These are phyloP conservation scores for Zychaea mexicana DNA, from an alignment of 371 early-diverging fungal genomes.

Conservation along the genomic window DNA sequence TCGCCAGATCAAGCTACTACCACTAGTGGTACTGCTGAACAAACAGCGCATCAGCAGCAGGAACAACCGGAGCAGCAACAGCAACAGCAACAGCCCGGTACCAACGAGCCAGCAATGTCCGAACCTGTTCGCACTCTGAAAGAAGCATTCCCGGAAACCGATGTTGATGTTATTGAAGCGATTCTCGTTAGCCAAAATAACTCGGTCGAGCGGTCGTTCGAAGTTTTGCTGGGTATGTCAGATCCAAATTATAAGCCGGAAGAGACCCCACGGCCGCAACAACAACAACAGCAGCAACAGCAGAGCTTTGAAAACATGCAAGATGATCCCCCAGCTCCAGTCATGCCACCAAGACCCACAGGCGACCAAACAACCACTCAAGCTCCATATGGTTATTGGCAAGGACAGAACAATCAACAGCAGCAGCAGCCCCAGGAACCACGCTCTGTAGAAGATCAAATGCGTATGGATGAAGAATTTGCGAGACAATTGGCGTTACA, in stretches of 20 bases:
- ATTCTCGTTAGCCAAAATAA: slow-evolving; percentile 39
- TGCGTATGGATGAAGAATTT: slow-evolving; percentile 49
- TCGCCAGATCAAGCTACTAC: not conserved
- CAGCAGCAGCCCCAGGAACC: slow-evolving; percentile 13
- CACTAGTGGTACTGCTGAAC: not conserved
- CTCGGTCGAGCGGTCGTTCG: slow-evolving; percentile 42
- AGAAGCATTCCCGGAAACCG: slow-evolving; percentile 52
- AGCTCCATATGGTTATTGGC: slow-evolving; percentile 24
- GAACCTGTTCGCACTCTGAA: slow-evolving; percentile 31
- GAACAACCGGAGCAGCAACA: not conserved
- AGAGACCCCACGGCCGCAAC: slow-evolving; percentile 11
- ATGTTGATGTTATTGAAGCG: slow-evolving; percentile 47
- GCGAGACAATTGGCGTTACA: slow-evolving; percentile 44
- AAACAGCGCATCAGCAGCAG: slow-evolving; percentile 1
- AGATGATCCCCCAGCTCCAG: slow-evolving; percentile 20
- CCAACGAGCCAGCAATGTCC: slow-evolving; percentile 3
- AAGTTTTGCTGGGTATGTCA: slow-evolving; percentile 42
- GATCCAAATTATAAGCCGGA: slow-evolving; percentile 44
- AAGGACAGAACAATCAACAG: slow-evolving; percentile 18
- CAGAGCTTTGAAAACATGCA: slow-evolving; percentile 4
- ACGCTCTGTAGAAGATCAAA: slow-evolving; percentile 40
- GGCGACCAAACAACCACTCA: not conserved
- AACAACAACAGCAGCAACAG: slow-evolving; percentile 13
- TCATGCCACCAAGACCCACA: slow-evolving; percentile 38
- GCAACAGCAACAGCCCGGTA: not conserved